These are phyloP conservation scores for Podaxis sp. DNA, from an alignment of 768 basidiomycete genomes.

Conservation along the genomic window DNA sequence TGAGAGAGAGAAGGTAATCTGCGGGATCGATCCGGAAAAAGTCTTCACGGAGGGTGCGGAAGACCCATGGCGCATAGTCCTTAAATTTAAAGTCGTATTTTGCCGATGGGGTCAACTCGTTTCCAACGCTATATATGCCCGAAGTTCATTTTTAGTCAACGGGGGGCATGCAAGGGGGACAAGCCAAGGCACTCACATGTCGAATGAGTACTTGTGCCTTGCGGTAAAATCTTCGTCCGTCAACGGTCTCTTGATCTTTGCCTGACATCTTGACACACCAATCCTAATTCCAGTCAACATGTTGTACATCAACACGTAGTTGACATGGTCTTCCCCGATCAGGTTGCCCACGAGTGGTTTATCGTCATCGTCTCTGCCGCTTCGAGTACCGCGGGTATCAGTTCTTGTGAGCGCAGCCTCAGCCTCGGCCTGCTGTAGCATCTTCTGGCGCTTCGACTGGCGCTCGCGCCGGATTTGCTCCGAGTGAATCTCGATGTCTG, in stretches of 20 bases:
- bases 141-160: neutral
- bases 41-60: conserved; percentile 92
- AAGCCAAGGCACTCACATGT: conserved; percentile 65
- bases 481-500: conserved; percentile 86
- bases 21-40: conserved; percentile 95
- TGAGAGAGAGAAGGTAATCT: conserved; percentile 95
- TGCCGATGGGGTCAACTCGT: conserved; percentile 96
- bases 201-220: conserved; percentile 94
- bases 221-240: conserved; percentile 86
- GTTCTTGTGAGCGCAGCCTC: conserved; percentile 53
- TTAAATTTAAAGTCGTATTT: conserved; percentile 99
- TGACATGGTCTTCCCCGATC: conserved; percentile 98
- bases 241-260: conserved; percentile 85
- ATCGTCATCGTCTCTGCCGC: conserved; percentile 34
- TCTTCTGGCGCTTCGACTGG: conserved; percentile 66
- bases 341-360: conserved; percentile 87
- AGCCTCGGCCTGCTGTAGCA: conserved; percentile 59
- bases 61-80: conserved; percentile 98
- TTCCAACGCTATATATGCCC: conserved; percentile 67
- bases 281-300: conserved; percentile 99
- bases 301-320: conserved; percentile 99
- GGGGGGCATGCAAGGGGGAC: neutral
- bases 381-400: conserved; percentile 20
- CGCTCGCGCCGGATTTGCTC: conserved; percentile 85
- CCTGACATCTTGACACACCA: conserved; percentile 93